These are phyloP conservation scores for Collariella sp. DNA, from an alignment of 495 filamentous ascomycete species.

Conservation along the genomic window DNA sequence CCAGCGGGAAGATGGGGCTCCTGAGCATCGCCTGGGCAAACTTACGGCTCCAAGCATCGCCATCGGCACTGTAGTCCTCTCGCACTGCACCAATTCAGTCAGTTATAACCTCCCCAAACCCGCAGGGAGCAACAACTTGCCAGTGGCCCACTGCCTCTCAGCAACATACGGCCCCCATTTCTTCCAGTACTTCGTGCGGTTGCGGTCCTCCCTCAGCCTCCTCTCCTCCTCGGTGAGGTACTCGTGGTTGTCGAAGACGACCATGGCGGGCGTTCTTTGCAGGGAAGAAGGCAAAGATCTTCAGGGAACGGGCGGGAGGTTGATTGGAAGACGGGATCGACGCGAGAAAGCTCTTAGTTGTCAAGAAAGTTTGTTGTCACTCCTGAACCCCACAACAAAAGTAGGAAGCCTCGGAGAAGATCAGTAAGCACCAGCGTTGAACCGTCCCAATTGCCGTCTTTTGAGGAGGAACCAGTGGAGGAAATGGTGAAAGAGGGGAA, in stretches of 20 bases:
- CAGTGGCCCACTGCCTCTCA: slow-evolving; percentile 83
- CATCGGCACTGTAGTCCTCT: slow-evolving; percentile 81
- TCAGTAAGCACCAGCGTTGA: slow-evolving; percentile 3
- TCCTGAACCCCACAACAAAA: neutral
- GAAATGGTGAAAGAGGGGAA: neutral
- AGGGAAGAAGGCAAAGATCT: neutral
- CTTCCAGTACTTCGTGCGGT: slow-evolving; percentile 85
- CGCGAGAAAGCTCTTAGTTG: neutral
- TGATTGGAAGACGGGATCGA: neutral
- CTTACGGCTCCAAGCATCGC: slow-evolving; percentile 93
- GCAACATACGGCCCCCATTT: slow-evolving; percentile 79
- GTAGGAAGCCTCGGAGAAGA: too few species aligned
- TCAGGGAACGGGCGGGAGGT: neutral
- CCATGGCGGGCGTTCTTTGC: slow-evolving; percentile 52
- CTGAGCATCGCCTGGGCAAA: too few species aligned
- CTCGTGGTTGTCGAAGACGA: slow-evolving; percentile 74
- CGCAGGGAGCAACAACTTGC: slow-evolving; percentile 33
- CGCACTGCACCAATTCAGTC: slow-evolving; percentile 52
- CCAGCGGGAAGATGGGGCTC: too few species aligned
- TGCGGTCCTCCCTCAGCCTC: slow-evolving; percentile 74
- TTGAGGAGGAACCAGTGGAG: neutral
- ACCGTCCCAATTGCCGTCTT: neutral
- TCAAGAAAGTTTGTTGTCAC: neutral
- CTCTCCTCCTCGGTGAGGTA: slow-evolving; percentile 82
- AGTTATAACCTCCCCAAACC: slow-evolving; percentile 1